Evolutionary conservation across 495 filamentous ascomycete genomes (phyloP).

Genomic region (Amphirosellinia nigrospora): DNA sequence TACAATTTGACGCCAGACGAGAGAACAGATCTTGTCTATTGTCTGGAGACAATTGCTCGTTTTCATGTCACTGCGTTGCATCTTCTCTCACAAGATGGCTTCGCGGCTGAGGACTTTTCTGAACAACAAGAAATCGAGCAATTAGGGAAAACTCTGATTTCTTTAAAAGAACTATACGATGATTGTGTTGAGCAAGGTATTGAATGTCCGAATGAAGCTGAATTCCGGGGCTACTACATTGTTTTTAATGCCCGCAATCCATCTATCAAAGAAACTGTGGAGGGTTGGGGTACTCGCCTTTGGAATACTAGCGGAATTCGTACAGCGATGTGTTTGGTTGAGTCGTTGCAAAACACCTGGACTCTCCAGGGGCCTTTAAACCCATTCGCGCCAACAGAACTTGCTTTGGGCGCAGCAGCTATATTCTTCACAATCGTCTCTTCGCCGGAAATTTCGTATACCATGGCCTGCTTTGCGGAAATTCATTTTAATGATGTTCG

Average conservation of each 20-base stretch:
- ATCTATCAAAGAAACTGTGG: constrained; percentile 74
- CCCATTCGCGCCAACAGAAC: constrained; percentile 45
- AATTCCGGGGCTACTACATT: constrained; percentile 90
- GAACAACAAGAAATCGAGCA: constrained; percentile 93
- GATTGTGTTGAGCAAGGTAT: constrained; percentile 62
- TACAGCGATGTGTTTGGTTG: constrained; percentile 49
- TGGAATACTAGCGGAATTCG: constrained; percentile 64
- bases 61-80: constrained; percentile 92
- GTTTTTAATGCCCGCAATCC: constrained; percentile 81
- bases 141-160: constrained; percentile 83
- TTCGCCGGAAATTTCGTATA: constrained; percentile 75
- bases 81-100: constrained; percentile 70
- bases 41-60: constrained; percentile 86
- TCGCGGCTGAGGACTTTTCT: constrained; percentile 73
- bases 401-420: constrained; percentile 63
- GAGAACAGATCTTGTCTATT: constrained; percentile 73
- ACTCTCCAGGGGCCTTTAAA: constrained; percentile 69
- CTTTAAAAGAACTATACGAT: constrained; percentile 88
- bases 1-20: constrained; percentile 64
- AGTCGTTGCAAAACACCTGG: constrained; percentile 62
- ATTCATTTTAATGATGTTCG: constrained; percentile 86
- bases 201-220: constrained; percentile 72
- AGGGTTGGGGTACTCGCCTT: constrained; percentile 77
- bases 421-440: constrained; percentile 79
- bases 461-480: constrained; percentile 93